Base-by-base conservation (phyloP, 306 rosid genomes). In the Datisca glomerata region DNA sequence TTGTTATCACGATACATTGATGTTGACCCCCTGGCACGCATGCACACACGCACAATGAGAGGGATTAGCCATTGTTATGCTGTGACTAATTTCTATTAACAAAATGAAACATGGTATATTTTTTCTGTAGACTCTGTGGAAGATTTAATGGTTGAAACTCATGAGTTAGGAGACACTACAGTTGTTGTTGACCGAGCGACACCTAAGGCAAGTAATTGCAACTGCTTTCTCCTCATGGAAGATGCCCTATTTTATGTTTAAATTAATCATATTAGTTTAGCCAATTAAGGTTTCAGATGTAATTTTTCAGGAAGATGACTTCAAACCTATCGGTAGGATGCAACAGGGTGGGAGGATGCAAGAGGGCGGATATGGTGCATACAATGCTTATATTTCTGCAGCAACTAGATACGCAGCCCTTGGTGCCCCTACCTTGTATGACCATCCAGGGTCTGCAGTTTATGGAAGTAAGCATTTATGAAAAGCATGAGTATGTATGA, bases 151-250 rank as follows among this genome's bases (percentile, higher is more conserved):
- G 60, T 58, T 45, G 98, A 91, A 43, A 78, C 85, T 44, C 98
- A 91, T 65, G 92, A 85, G 43, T 60, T 91, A 49, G 98, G 94
- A 4, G 96, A 96, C 48, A 74, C 94, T 48, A 35, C 74, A 43
- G 78, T 91, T 45, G 98, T 91, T 65, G 96, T 91, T 66, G 98
- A 91, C 63, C 77, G 92, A 49, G 98, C 98, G 9, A 91, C 96
- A 19, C 96, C 96, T 18, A 91, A 91, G 94, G 98, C 58, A 80
- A 72, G 79, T 55, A 41, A 55, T 51, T 56, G 39, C 49, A 19
- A 35, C 2, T 40, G 32, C 59, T 33, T 49, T 2, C 20, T 20
- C 11, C 8, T 16, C 8, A 49, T 24, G 5, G 16, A 19, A 14
- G 21, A 9, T 21, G 9, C 12, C 21, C 21, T 33, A 11, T 2